Percentiles rank a stretch among this genome's conserved stretches.
These are phyloP conservation scores for Mycosarcoma maydis DNA, from an alignment of 1,284 basidiomycete genomes.

Conservation along the genomic window DNA sequence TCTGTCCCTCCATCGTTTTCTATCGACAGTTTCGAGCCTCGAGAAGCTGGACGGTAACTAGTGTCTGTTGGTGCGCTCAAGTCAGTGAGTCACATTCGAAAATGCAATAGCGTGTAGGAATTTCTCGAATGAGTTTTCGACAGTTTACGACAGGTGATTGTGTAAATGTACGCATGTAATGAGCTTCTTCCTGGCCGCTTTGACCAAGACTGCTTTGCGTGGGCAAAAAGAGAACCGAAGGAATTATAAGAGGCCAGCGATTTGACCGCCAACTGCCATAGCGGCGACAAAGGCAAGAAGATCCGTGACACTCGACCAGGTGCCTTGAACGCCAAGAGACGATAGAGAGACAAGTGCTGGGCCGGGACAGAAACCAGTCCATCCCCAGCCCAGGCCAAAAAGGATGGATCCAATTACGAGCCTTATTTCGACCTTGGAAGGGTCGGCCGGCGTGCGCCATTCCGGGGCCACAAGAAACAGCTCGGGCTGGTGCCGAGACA, in stretches of 20 bases:
- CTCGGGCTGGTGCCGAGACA: constrained; percentile 13
- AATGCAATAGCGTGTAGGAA: too few species aligned
- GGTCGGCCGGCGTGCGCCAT: constrained; percentile 53
- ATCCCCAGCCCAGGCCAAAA: constrained; percentile 66
- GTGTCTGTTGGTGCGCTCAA: too few species aligned
- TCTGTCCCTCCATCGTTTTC: too few species aligned
- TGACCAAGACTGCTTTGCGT: too few species aligned
- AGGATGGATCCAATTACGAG: constrained; percentile 56
- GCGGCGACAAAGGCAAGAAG: constrained; percentile 21
- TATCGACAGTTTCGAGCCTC: too few species aligned
- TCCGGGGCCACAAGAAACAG: constrained; percentile 34
- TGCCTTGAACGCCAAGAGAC: constrained; percentile 10
- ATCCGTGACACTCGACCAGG: constrained; percentile 4
- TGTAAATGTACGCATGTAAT: too few species aligned
- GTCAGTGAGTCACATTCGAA: too few species aligned
- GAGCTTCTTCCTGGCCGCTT: too few species aligned
- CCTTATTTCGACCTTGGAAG: constrained; percentile 41
- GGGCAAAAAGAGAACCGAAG: too few species aligned
- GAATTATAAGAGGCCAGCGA: constrained; percentile 21
- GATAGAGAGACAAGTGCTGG: constrained; percentile 44
- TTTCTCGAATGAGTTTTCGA: too few species aligned
- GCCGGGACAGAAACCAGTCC: constrained; percentile 48
- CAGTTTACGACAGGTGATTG: too few species aligned
- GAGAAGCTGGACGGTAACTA: too few species aligned
- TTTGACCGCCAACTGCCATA: constrained; percentile 44